A percentile compares a stretch with the other conserved stretches of the same genome.
phyloP scores from a whole-genome alignment of 2,329 filamentous ascomycete species.

The Setomelanomma holmii region DNA sequence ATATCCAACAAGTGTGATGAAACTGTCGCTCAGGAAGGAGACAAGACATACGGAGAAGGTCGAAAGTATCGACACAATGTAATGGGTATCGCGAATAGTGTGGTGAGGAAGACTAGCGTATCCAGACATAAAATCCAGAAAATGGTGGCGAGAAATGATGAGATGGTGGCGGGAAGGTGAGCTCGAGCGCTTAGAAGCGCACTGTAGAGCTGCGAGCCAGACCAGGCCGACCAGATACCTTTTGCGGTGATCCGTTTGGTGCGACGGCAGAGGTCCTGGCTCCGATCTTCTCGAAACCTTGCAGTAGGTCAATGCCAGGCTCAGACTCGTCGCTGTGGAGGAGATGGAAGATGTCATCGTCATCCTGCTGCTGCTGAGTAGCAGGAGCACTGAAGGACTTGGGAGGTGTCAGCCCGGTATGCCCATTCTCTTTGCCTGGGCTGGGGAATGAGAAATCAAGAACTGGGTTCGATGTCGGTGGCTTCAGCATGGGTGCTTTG shows the following conservation, averaged over 20 bases:
- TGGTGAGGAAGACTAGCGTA: constrained; percentile 14
- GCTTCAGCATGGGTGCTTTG: constrained; percentile 38
- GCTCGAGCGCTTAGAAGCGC: constrained; percentile 34
- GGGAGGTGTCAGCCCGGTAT: constrained; percentile 31
- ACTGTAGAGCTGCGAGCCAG: constrained; percentile 42
- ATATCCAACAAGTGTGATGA: constrained; percentile 23
- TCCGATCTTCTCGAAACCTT: constrained; percentile 79
- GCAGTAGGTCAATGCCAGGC: constrained; percentile 73
- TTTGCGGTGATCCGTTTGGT: constrained; percentile 45
- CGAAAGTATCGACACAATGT: constrained; percentile 14
- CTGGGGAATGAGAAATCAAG: constrained; percentile 26
- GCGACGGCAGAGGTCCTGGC: constrained; percentile 40
- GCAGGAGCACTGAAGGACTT: constrained; percentile 39
- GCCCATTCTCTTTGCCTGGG: constrained; percentile 30
- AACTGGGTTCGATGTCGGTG: constrained; percentile 33
- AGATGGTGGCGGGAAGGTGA: background rate
- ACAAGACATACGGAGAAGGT: constrained; percentile 15
- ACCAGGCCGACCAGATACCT: constrained; percentile 35
- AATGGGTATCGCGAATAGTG: constrained; percentile 26
- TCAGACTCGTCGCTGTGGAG: constrained; percentile 66
- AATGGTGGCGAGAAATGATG: constrained; percentile 2
- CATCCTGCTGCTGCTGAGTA: constrained; percentile 32
- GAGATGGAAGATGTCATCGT: constrained; percentile 64
- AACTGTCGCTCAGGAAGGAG: constrained; percentile 12
- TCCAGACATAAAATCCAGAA: constrained; percentile 13